A percentile compares a stretch with the other conserved stretches of the same genome.
Conservation (phyloP, 225 moss, liverwort and hornwort genomes). For the Sphagnum tenellum region DNA sequence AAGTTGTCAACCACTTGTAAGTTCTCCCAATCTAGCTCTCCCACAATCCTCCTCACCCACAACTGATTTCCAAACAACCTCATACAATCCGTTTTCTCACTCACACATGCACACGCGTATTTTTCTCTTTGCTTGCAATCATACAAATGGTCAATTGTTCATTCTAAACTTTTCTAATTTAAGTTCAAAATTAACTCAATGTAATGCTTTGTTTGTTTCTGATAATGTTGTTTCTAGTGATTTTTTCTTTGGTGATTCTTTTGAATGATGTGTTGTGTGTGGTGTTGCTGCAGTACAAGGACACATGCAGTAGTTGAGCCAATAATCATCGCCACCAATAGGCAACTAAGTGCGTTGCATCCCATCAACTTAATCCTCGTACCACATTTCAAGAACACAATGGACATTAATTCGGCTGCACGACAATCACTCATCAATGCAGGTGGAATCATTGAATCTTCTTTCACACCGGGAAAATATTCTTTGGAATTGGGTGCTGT, state of each 20-base stretch:
- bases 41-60: no score
- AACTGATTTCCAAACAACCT: no score
- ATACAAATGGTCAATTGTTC: no score
- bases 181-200: no score
- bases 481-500: constrained; percentile 29
- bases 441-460: constrained; percentile 38
- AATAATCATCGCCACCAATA: constrained; percentile 33
- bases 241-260: no score
- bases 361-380: constrained; percentile 36
- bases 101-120: no score
- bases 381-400: constrained; percentile 35
- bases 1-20: constrained; percentile 49
- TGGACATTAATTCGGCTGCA: constrained; percentile 47
- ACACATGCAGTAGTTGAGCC: constrained; percentile 39
- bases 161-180: no score
- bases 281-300: constrained; percentile 15
- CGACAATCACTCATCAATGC: constrained; percentile 28
- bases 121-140: no score
- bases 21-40: neutral
- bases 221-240: neutral
- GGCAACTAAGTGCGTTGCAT: constrained; percentile 45
- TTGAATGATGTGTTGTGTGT: no score
- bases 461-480: constrained; percentile 38
- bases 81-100: no score
- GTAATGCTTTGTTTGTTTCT: no score